Percentiles rank a stretch among this genome's conserved stretches.
Conservation (phyloP, 495 filamentous ascomycete species). For the Recurvomyces mirabilis region DNA sequence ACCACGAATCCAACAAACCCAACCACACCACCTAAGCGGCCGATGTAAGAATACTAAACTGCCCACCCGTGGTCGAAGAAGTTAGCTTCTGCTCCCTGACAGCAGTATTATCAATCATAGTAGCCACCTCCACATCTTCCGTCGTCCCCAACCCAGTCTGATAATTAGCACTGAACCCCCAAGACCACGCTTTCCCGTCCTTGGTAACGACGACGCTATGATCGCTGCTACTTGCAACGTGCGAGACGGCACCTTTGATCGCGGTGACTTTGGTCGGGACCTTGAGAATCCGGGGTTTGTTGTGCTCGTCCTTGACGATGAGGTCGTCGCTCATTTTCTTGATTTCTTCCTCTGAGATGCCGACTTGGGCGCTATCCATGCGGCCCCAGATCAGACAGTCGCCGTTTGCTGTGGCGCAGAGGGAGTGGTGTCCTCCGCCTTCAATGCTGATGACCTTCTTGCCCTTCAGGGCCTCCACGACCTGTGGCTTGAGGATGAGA, state of each 20-base stretch:
- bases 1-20: neutral
- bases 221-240: constrained; percentile 40
- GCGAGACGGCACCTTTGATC: constrained; percentile 9
- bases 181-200: constrained; percentile 52
- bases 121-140: constrained; percentile 44
- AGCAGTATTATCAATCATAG: constrained; percentile 51
- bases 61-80: constrained; percentile 51
- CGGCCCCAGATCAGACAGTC: constrained; percentile 60
- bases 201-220: constrained; percentile 49
- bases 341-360: constrained; percentile 41
- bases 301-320: constrained; percentile 40
- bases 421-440: constrained; percentile 59
- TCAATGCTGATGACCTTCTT: constrained; percentile 43
- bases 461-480: constrained; percentile 48
- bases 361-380: constrained; percentile 51
- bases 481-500: constrained; percentile 41
- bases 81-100: constrained; percentile 46
- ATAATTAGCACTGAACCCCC: constrained; percentile 58
- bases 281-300: constrained; percentile 45
- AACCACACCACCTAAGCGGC: constrained; percentile 3
- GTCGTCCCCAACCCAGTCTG: constrained; percentile 54
- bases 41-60: constrained; percentile 52
- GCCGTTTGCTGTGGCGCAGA: constrained; percentile 50
- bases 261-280: constrained; percentile 38
- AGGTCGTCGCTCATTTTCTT: constrained; percentile 36